Conservation (phyloP, 768 basidiomycete genomes). For the Panus rudis region DNA sequence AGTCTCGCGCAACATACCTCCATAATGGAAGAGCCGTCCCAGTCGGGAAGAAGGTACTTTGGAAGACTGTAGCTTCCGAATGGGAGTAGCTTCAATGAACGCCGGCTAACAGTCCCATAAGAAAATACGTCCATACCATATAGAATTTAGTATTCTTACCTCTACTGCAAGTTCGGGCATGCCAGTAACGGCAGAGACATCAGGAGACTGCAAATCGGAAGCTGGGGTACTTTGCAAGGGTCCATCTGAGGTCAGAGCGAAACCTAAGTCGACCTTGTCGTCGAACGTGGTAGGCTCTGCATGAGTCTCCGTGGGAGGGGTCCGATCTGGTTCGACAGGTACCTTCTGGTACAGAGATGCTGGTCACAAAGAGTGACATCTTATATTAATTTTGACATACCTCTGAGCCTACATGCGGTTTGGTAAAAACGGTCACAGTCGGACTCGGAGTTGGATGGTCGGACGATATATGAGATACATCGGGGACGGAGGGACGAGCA, state of each 20-base stretch:
- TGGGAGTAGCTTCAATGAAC: conserved; percentile 3
- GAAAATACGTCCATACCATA: not conserved
- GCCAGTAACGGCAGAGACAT: not conserved
- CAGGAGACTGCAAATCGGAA: not conserved
- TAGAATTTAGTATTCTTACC: conserved; percentile 14
- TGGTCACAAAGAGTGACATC: too few relatives aligned
- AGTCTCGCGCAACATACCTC: conserved; percentile 44
- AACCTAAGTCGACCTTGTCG: not conserved
- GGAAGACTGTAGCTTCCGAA: conserved; percentile 63
- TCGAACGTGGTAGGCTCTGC: too few relatives aligned
- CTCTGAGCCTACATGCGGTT: too few relatives aligned
- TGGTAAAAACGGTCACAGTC: too few relatives aligned
- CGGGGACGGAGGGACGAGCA: too few relatives aligned
- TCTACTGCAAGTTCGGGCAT: conserved; percentile 1
- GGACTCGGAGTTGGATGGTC: too few relatives aligned
- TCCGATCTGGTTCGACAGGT: too few relatives aligned
- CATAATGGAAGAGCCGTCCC: conserved; percentile 90
- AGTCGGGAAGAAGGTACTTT: conserved; percentile 87
- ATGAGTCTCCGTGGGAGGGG: too few relatives aligned
- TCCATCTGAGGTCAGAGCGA: not conserved
- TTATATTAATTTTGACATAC: too few relatives aligned
- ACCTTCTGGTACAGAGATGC: too few relatives aligned
- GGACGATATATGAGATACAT: too few relatives aligned
- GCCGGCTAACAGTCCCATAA: conserved; percentile 1
- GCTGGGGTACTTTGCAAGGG: not conserved